Evolutionary conservation across 2,329 filamentous ascomycete genomes (phyloP).

Genomic region (Onygenales sp.): DNA sequence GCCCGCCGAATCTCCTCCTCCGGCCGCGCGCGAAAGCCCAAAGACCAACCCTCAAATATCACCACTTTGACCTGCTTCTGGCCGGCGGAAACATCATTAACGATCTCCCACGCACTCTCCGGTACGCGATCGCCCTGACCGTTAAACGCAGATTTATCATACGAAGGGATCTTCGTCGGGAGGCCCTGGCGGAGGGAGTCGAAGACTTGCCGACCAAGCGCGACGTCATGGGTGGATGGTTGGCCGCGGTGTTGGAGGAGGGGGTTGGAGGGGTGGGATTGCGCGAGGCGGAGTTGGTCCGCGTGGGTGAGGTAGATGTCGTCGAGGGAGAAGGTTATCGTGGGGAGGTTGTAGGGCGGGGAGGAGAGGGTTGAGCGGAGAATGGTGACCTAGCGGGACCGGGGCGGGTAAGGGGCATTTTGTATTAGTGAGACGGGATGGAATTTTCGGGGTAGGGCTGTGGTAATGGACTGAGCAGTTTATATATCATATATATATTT

Average conservation of each 20-base stretch:
- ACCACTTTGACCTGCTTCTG: slow-evolving; percentile 48
- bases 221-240: slow-evolving; percentile 72
- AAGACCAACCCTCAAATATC: slow-evolving; percentile 84
- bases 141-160: slow-evolving; percentile 71
- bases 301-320: slow-evolving; percentile 75
- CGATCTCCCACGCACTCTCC: slow-evolving; percentile 50
- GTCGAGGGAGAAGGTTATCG: slow-evolving; percentile 72
- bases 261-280: slow-evolving; percentile 58
- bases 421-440: not conserved
- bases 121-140: slow-evolving; percentile 69
- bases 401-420: not conserved
- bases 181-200: slow-evolving; percentile 42
- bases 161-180: slow-evolving; percentile 57
- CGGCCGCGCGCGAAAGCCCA: slow-evolving; percentile 65
- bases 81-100: slow-evolving; percentile 25
- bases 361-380: slow-evolving; percentile 53
- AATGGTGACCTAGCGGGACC: slow-evolving; percentile 41
- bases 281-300: slow-evolving; percentile 56
- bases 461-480: not conserved
- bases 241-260: slow-evolving; percentile 75
- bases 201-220: slow-evolving; percentile 56
- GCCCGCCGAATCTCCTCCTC: slow-evolving; percentile 45
- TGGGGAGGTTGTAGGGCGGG: slow-evolving; percentile 49
- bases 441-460: not conserved
- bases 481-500: not conserved